Conservation (phyloP, 805 yeast genomes). For the Starmera caribaea region DNA sequence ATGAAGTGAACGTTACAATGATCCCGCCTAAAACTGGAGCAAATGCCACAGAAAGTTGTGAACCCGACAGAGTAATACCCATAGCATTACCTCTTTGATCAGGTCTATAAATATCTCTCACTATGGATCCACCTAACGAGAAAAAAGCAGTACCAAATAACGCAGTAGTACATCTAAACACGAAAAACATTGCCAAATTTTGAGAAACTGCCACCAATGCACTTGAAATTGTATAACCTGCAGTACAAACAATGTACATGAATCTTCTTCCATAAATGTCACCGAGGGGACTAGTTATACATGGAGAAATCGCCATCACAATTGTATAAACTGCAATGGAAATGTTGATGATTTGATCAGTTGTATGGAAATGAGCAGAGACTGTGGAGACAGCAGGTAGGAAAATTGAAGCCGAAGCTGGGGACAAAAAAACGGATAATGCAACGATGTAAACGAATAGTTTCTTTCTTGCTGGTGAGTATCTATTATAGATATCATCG, state of each 20-base stretch:
- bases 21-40: conserved; percentile 48
- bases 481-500: conserved; percentile 12
- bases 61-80: conserved; percentile 38
- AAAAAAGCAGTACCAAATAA: conserved; percentile 47
- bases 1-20: conserved; percentile 36
- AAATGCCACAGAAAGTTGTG: conserved; percentile 44
- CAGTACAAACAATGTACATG: conserved; percentile 32
- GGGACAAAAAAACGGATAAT: conserved; percentile 34
- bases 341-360: conserved; percentile 36
- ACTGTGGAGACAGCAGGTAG: conserved; percentile 44
- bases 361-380: conserved; percentile 34
- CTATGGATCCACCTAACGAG: conserved; percentile 40
- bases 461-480: conserved; percentile 16
- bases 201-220: conserved; percentile 36
- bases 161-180: conserved; percentile 40
- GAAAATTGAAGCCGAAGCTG: conserved; percentile 33
- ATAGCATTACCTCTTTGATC: conserved; percentile 43
- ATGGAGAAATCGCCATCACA: conserved; percentile 45
- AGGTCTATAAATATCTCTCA: conserved; percentile 42
- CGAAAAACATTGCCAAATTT: conserved; percentile 43
- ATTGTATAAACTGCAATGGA: conserved; percentile 41
- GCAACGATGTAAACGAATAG: conserved; percentile 26
- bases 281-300: conserved; percentile 39
- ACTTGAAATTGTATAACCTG: conserved; percentile 20
- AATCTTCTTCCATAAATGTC: conserved; percentile 42